Evolutionary conservation across 495 filamentous ascomycete species (phyloP).

Genomic region (Tuber umbilicatum): DNA sequence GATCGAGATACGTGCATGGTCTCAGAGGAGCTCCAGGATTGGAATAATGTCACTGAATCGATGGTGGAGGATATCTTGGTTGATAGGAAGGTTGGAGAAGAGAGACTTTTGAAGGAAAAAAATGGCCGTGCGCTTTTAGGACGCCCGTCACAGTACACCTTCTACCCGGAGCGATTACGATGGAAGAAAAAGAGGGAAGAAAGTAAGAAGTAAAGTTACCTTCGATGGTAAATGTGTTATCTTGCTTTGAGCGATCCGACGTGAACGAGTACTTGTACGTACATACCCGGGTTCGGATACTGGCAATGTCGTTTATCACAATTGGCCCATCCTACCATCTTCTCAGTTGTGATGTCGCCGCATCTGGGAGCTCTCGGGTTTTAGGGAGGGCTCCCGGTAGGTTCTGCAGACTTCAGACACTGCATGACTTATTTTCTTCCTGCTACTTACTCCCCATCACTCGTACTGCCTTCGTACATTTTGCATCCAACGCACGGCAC

Average conservation of each 20-base stretch:
- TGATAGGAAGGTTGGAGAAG: background rate
- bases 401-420: background rate
- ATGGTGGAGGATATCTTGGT: background rate
- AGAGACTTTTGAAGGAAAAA: background rate
- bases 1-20: background rate
- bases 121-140: background rate
- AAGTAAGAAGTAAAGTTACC: background rate
- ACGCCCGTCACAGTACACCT: background rate
- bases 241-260: background rate
- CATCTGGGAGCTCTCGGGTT: background rate
- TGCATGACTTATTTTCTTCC: background rate
- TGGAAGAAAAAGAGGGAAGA: background rate
- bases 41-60: background rate
- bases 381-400: background rate
- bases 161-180: background rate
- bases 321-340: background rate
- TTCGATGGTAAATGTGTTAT: background rate
- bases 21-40: background rate
- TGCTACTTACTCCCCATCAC: background rate
- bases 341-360: background rate
- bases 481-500: background rate
- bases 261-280: background rate
- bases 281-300: background rate
- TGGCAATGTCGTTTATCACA: background rate
- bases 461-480: background rate